Conservation (phyloP, 495 filamentous ascomycete genomes). For the Neurospora sp. region DNA sequence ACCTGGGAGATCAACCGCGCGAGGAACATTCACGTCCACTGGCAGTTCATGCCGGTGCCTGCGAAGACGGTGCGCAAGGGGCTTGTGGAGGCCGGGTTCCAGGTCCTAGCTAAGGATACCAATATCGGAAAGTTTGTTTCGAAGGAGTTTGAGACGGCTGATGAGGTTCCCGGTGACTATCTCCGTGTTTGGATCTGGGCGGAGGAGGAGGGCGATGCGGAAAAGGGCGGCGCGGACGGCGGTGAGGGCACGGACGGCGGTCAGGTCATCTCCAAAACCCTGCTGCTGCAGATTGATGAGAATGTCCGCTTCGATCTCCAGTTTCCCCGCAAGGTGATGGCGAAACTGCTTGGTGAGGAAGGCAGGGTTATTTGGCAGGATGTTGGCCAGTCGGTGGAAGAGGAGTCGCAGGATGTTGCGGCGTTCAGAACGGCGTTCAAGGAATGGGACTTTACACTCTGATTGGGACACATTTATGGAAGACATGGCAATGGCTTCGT, state of each 20-base stretch:
- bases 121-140: slow-evolving; percentile 49
- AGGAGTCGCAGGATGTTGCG: slow-evolving; percentile 71
- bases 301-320: slow-evolving; percentile 47
- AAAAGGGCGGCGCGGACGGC: slow-evolving; percentile 19
- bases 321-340: slow-evolving; percentile 69
- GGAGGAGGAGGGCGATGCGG: slow-evolving; percentile 19
- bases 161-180: slow-evolving; percentile 52
- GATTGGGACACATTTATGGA: background rate
- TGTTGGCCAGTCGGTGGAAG: slow-evolving; percentile 61
- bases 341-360: slow-evolving; percentile 73
- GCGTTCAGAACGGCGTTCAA: slow-evolving; percentile 79
- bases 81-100: slow-evolving; percentile 73
- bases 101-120: slow-evolving; percentile 70
- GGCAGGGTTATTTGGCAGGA: slow-evolving; percentile 68
- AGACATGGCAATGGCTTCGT: background rate
- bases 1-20: slow-evolving; percentile 82
- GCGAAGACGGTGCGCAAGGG: slow-evolving; percentile 51
- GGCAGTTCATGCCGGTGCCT: slow-evolving; percentile 85
- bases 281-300: slow-evolving; percentile 38
- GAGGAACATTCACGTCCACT: slow-evolving; percentile 75
- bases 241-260: slow-evolving; percentile 28
- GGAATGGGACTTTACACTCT: slow-evolving; percentile 64
- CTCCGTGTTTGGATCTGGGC: slow-evolving; percentile 79
- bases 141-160: slow-evolving; percentile 27
- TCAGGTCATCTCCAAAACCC: slow-evolving; percentile 33